Evolutionary conservation across 2,329 filamentous ascomycete species (phyloP).

Genomic region (Phialocephala sp.): DNA sequence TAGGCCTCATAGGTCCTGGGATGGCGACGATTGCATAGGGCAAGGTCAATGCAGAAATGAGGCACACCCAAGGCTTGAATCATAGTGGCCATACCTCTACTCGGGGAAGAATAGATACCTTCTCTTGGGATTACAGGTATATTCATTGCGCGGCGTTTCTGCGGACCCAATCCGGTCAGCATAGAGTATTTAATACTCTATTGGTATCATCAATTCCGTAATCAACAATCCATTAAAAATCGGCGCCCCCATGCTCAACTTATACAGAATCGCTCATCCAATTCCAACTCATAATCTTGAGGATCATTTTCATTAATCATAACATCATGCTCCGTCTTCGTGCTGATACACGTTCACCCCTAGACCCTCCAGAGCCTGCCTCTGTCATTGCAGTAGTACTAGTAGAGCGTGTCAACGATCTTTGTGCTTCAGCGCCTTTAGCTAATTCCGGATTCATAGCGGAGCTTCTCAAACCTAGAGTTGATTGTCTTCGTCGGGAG

Average conservation of each 20-base stretch:
- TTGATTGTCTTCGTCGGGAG: conserved; percentile 39
- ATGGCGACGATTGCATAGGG: background rate
- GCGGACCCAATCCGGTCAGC: conserved; percentile 1
- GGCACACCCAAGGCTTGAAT: background rate
- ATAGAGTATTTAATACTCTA: conserved; percentile 28
- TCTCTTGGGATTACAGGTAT: background rate
- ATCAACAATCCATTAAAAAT: conserved; percentile 19
- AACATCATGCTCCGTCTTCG: conserved; percentile 46
- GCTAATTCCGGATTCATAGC: conserved; percentile 22
- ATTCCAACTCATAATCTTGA: conserved; percentile 23
- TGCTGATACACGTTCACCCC: conserved; percentile 39
- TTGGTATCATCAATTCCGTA: conserved; percentile 40
- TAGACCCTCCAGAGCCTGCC: conserved; percentile 25
- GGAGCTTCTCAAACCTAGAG: conserved; percentile 33
- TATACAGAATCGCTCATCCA: conserved; percentile 34
- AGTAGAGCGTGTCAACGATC: conserved; percentile 29
- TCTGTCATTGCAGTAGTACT: conserved; percentile 30
- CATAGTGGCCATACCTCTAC: background rate
- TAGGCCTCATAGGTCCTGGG: background rate
- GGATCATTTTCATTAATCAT: conserved; percentile 38
- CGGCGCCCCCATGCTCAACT: conserved; percentile 14
- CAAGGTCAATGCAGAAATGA: background rate
- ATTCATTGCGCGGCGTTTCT: conserved; percentile 17
- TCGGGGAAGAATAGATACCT: background rate
- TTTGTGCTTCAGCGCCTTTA: conserved; percentile 30